Evolutionary conservation across 345 rosid genomes (phyloP).

Genomic region (Pistacia vera): DNA sequence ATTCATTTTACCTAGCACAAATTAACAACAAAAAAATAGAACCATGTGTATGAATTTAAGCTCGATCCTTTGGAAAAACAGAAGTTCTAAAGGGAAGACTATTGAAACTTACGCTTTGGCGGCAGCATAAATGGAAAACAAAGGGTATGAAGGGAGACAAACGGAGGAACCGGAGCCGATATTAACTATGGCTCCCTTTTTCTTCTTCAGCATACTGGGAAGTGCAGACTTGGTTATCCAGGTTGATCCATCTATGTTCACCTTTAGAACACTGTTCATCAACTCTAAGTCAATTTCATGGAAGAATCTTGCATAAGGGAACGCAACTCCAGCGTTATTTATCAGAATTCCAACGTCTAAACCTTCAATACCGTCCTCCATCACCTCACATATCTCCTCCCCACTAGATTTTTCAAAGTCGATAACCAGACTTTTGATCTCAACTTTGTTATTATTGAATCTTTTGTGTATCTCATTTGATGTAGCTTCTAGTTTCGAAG

Average conservation of each 20-base stretch:
- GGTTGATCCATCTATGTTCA: constrained; percentile 38
- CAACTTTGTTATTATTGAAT: neutral
- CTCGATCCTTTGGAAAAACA: too few species aligned
- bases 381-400: constrained; percentile 21
- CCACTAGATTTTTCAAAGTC: constrained; percentile 34
- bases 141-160: constrained; percentile 33
- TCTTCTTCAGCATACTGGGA: constrained; percentile 45
- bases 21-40: too few species aligned
- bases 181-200: constrained; percentile 50
- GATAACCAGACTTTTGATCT: constrained; percentile 22
- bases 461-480: constrained; percentile 17
- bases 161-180: constrained; percentile 51
- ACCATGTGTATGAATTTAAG: too few species aligned
- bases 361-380: constrained; percentile 29
- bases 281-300: constrained; percentile 42
- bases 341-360: constrained; percentile 46
- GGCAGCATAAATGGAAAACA: constrained; percentile 35
- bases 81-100: neutral
- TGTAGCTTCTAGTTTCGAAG: constrained; percentile 34
- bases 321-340: constrained; percentile 42
- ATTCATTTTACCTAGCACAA: too few species aligned
- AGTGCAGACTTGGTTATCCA: constrained; percentile 44
- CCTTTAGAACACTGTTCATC: constrained; percentile 38
- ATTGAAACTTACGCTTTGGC: constrained; percentile 46
- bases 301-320: constrained; percentile 34